Base-by-base conservation (phyloP, 2,329 filamentous ascomycete species). In the Colletotrichum tropicale region DNA sequence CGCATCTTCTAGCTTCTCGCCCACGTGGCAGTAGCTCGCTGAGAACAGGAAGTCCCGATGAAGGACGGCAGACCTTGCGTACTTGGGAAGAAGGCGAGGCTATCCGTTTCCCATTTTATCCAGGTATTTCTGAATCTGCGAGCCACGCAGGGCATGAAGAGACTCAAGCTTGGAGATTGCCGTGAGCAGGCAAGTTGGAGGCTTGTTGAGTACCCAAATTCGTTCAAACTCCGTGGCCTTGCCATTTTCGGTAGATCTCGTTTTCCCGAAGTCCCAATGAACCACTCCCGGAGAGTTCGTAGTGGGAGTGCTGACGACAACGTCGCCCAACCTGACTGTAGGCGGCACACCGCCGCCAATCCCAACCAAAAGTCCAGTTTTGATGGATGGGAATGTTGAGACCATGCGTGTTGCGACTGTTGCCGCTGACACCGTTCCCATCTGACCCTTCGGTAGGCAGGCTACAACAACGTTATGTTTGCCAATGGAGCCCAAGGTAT, bases 381-480 rank as follows among this genome's bases (percentile, higher is more conserved):
- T 56, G 28, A 67, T 18, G 5, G 24, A 67, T 6, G 65, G 65
- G 18, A 36, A 67, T 8, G 65, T 56, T 3, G n/a, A 21, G 8
- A 43, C 9, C 55, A 69, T 38, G 8, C 26, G 18, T 6, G 32
- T 15, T 9, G 34, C 55, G 13, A 69, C 66, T 3, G 18, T 78
- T 0, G 78, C 71, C 2, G 81, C 78, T 0, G 77, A 77, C 2
- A 43, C 67, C 0, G 60, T 78, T 1, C 81, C 80, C 13, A 74
- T 77, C 2, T 70, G 58, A 1, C 80, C 79, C 1, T 76, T 77
- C 1, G 79, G 68, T 4, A 82, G 74, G 4, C 77, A 80, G 5
- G 79, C 78, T 3, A 83, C 81, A 2, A 81, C 80, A 2, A 83
- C 43, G 6, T 82, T 81, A 28, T 83, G 81, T 1, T 71, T 16